Evolutionary conservation across 2,329 filamentous ascomycete genomes (phyloP), one percentile per base, ranked within the genome.

Genomic region (Massarina eburnea): DNA sequence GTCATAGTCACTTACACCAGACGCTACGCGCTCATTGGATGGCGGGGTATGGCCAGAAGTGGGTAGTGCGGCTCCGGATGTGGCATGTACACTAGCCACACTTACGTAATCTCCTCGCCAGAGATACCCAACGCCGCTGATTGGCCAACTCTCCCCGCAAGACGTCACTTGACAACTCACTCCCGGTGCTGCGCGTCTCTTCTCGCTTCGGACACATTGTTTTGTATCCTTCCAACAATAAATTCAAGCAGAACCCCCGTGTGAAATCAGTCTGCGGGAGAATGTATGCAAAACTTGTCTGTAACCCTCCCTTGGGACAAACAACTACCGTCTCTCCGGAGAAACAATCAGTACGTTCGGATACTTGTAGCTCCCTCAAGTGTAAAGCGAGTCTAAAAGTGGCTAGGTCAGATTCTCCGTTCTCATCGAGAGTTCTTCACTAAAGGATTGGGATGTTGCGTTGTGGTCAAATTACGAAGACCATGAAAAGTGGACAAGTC

Each of bases 291-390:
- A 74, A 76, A 50, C 68, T 86, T 12, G 79, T 76, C 4, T 82
- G 77, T 48, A 85, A 83, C 59, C 91, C 91, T 10, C 82, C 89
- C 1, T 71, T 96, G 41, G 89, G 85, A 2, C 88, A 91, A 64
- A 79, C 88, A 19, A 91, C 89, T 1, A 76, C 81, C 39, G 62
- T 88, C 17, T 68, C 74, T 20, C 62, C 71, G 30, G 57, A 67
- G 15, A 66, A 70, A 45, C 60, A 70, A 15, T 59, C 62, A 27
- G 73, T 74, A 58, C 59, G 67, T 59, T 29, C 5, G 21, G 10
- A 7, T 36, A 18, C 8, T 10, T 7, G 7, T 14, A 30, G n/a
- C 27, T 30, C 27, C 27, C 3, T 54, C 29, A 21, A 29, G 39
- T 17, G 5, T 29, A 15, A 29, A 6, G n/a, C 5, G 6, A 17